Base-by-base conservation (phyloP, 208 protist species). In the Wallacemonas sp. region DNA sequence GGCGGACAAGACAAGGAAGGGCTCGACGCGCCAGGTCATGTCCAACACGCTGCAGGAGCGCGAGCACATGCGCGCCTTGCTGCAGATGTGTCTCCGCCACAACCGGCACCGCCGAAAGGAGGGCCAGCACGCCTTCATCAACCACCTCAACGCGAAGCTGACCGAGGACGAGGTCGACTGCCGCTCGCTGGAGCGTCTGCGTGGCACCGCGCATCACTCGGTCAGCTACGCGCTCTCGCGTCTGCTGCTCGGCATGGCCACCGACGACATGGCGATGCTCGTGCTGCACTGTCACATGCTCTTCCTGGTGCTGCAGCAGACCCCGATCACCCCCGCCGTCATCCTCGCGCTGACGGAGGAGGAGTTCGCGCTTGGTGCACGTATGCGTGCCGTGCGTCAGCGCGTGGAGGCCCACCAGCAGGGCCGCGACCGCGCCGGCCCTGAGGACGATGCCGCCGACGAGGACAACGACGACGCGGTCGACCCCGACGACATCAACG, bases 41-140 rank as follows among this genome's bases (percentile, higher is more conserved):
- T 77, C 84, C 45, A 79, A 91, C 73, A 92, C 76, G 12, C 70
- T 93, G 38, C 70, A 75, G 49, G 91, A 96, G 66, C 78, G 91
- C 23, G 79, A 73, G 64, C 91, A 96, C 72, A 77, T 96, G 64
- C 83, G 85, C 3, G 79, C 86, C 10, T 70, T 96, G 57, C 70
- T 96, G 31, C 79, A 87, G 64, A 96, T 96, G 91, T 93, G 87
- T 55, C 55, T 93, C 14, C 84, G 91, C 23, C 87, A 94, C 78
- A 94, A 96, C 74, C 72, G 65, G 10, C 59, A 72, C 26, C 74
- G 79, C 66, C 85, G 91, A 23, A 83, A 84, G 67, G 84, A 92
- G 52, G 91, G 91, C 11, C 87, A 90, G 52, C 85, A 91, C 61
- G 81, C 91, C 8, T 82, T 96, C n/a, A 65, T 94, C 20, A 93